phyloP scores from a whole-genome alignment of 495 filamentous ascomycete genomes.

The Neurospora sp. region DNA sequence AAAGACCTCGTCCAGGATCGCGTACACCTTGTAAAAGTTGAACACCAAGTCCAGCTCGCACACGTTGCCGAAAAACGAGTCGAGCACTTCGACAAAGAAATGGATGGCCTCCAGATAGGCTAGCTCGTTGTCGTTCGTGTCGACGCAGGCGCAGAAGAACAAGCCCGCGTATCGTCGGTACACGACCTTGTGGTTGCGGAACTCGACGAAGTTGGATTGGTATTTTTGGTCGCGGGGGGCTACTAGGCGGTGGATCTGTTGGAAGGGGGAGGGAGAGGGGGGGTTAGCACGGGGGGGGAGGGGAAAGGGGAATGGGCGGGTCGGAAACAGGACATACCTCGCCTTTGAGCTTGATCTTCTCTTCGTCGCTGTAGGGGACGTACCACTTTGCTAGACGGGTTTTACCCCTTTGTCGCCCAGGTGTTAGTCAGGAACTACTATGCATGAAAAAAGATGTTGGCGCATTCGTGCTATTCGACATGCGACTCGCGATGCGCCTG shows the following conservation, averaged over 20 bases:
- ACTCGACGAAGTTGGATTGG: slow-evolving; percentile 98
- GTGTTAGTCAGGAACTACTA: not conserved
- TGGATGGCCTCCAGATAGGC: slow-evolving; percentile 97
- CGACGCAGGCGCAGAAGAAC: slow-evolving; percentile 98
- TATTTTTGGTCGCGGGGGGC: slow-evolving; percentile 98
- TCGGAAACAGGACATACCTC: slow-evolving; percentile 38
- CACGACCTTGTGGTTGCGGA: slow-evolving; percentile 85
- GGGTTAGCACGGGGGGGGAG: not conserved
- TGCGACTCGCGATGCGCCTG: slow-evolving; percentile 93
- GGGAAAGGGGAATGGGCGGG: not conserved
- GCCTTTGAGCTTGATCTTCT: slow-evolving; percentile 93
- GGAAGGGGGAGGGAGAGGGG: not conserved
- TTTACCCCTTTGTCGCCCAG: slow-evolving; percentile 62
- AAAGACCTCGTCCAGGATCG: slow-evolving; percentile 93
- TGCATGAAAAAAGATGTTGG: not conserved
- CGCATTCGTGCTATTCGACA: slow-evolving; percentile 63
- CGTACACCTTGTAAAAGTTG: slow-evolving; percentile 99
- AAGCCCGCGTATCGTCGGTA: slow-evolving; percentile 94
- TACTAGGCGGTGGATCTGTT: slow-evolving; percentile 87
- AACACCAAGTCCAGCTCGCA: slow-evolving; percentile 99
- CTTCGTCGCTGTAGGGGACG: slow-evolving; percentile 91
- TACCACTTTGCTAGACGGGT: slow-evolving; percentile 99
- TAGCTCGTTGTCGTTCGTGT: slow-evolving; percentile 97
- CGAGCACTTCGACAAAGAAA: slow-evolving; percentile 98
- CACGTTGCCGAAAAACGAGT: slow-evolving; percentile 97